Percentiles rank a stretch among this genome's conserved stretches.
These are phyloP conservation scores for Hypoxylon perforatum DNA, from an alignment of 495 filamentous ascomycete species.

Conservation along the genomic window DNA sequence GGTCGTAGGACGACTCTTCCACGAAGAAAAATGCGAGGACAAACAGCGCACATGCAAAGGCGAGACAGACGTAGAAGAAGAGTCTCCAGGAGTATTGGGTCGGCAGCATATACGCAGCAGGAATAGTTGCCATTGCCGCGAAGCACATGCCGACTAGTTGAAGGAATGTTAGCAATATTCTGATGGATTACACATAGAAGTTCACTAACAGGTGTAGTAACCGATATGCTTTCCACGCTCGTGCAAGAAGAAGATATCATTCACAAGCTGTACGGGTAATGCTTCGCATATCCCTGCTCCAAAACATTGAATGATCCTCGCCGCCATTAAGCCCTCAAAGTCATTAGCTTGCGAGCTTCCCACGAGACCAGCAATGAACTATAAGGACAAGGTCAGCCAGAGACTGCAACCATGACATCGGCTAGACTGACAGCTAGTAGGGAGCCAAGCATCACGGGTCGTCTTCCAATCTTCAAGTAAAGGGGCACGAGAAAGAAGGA, in stretches of 20 bases:
- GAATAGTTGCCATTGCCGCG: conserved; percentile 48
- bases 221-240: conserved; percentile 74
- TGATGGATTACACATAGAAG: neutral
- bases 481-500: conserved; percentile 64
- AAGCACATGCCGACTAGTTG: conserved; percentile 44
- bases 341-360: conserved; percentile 39
- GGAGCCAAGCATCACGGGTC: conserved; percentile 66
- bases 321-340: conserved; percentile 65
- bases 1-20: conserved; percentile 67
- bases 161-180: neutral
- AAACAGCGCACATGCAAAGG: conserved; percentile 63
- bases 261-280: conserved; percentile 70
- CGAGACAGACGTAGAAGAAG: conserved; percentile 65
- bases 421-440: conserved; percentile 51
- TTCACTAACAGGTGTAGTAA: conserved; percentile 57
- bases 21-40: conserved; percentile 53
- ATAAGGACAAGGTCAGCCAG: neutral
- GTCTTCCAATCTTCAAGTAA: conserved; percentile 67
- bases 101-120: conserved; percentile 53
- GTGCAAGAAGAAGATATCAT: conserved; percentile 74
- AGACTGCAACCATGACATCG: neutral
- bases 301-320: conserved; percentile 69
- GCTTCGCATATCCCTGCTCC: conserved; percentile 69
- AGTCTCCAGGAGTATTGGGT: conserved; percentile 50
- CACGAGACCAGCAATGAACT: conserved; percentile 47